Base-by-base conservation (phyloP, 345 rosid genomes). In the Capsella bursapastoris region DNA sequence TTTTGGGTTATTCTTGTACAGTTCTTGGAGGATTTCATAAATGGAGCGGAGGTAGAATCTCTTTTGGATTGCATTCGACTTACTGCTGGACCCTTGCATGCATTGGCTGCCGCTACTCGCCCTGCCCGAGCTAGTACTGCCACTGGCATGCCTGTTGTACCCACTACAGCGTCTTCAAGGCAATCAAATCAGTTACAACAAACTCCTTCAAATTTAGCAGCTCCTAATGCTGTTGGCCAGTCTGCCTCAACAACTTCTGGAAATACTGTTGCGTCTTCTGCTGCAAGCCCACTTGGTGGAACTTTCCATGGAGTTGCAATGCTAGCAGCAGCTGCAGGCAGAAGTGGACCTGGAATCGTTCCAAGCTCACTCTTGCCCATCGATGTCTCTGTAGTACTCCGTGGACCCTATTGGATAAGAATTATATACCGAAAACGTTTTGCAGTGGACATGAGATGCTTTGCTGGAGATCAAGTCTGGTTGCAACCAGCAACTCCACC, bases 401-500 rank as follows among this genome's bases (percentile, higher is more conserved):
- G 99, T 55, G 98, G 98, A 31, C 99, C 99, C 27, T 96, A 92
- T 78, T 92, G 99, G 99, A 92, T 92, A 57, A 83, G 94, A 62
- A 90, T 96, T 67, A 89, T 96, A 65, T 96, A 96, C 72, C 97
- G 99, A 56, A 96, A 96, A 78, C 78, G 84, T 76, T 96, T 96
- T 89, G 96, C 97, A 3, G 97, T 92, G 45, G 99, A 96, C 81
- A 96, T 96, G 99, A 91, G 97, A 65, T 96, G 99, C 86, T 92
- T 85, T 83, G 97, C 97, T 71, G 99, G 99, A 72, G 98, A 96
- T 78, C 99, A 96, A 83, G 99, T 96, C 45, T 96, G 99, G 99
- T 77, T 96, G 84, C 99, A 96, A 72, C 99, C 99, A n/a, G 97
- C 98, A 47, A 92, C 98, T 8, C 99, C 99, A 15, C 95, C 99